Base-by-base conservation (phyloP, 495 filamentous ascomycete genomes). In the Hypomontagnella submonticulosa region DNA sequence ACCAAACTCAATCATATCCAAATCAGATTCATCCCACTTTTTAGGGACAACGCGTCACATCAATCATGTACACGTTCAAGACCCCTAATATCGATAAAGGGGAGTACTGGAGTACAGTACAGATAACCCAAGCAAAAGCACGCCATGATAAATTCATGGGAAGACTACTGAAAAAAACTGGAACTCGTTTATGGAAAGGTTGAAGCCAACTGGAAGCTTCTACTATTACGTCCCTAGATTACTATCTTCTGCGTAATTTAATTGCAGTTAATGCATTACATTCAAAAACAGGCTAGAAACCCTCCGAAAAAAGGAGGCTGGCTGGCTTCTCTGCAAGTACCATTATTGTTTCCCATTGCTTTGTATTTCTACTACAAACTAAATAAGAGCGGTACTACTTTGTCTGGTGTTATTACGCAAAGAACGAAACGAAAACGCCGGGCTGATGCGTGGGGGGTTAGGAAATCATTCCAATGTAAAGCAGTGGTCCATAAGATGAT, bases 371-470 rank as follows among this genome's bases (percentile, higher is more conserved):
- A 33, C 34, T 19, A 15, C 2, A 41, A 43, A n/a, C 23, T 48
- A 38, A 42, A 4, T 48, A 67, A 7, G 57, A 23, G 16, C 27
- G 9, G 19, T 53, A 37, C 16, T n/a, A 46, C 34, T 23, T 33
- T 67, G 13, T 20, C 38, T 49, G 16, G 54, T 49, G 63, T 68
- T 59, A 47, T 49, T 20, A 50, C 23, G 34, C 16, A 20, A 58
- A 48, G 16, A 53, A 63, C 12, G 40, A 58, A 59, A 54, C 53
- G 27, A 60, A 11, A 69, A 68, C 50, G 60, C 66, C 55, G 30
- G 41, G 53, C 58, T 46, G 49, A 55, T 56, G 49, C 53, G 60
- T 10, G 36, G 27, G 32, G 27, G 33, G 7, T 44, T n/a, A 6
- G 42, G 54, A 60, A 56, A 54, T 36, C 37, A 61, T 15, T 49